A percentile compares a stretch with the other conserved stretches of the same genome.
Evolutionary conservation across 495 filamentous ascomycete genomes (phyloP).

Genomic region (Tuber microsphaerosporum): DNA sequence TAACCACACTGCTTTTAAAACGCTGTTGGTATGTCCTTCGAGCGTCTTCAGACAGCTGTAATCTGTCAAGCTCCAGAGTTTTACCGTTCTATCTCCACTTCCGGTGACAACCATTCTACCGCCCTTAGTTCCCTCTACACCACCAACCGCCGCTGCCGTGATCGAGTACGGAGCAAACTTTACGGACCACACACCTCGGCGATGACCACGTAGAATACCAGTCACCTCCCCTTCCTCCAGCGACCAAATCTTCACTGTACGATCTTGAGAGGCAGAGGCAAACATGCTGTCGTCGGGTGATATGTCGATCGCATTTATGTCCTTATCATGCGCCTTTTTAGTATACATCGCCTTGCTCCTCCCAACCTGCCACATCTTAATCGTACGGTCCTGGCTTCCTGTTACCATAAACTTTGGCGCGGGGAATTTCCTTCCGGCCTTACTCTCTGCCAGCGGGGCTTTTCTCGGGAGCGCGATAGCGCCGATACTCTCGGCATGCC

Average conservation of each 20-base stretch:
- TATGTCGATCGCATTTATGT: conserved; percentile 90
- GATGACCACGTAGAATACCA: conserved; percentile 84
- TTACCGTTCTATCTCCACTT: conserved; percentile 89
- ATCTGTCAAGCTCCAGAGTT: conserved; percentile 88
- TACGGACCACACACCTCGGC: conserved; percentile 90
- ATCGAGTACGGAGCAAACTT: conserved; percentile 68
- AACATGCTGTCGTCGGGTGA: conserved; percentile 64
- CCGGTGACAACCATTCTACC: conserved; percentile 78
- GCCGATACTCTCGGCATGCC: conserved; percentile 91
- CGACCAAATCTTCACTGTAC: conserved; percentile 93
- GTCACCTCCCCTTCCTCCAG: conserved; percentile 76
- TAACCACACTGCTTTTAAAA: conserved; percentile 89
- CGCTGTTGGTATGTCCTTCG: conserved; percentile 91
- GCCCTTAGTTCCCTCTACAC: conserved; percentile 57
- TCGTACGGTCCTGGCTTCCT: conserved; percentile 86
- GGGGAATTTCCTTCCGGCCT: conserved; percentile 58
- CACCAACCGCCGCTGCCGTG: conserved; percentile 63
- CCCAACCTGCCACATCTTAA: conserved; percentile 78
- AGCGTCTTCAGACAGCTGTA: conserved; percentile 90
- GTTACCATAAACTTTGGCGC: conserved; percentile 80
- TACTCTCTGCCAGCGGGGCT: conserved; percentile 56
- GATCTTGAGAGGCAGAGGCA: conserved; percentile 92
- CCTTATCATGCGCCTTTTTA: conserved; percentile 92
- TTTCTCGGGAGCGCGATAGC: conserved; percentile 74
- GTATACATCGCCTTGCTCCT: conserved; percentile 62